These are phyloP conservation scores for Suhomyces kunorum DNA, from an alignment of 1,139 yeast genomes.

Conservation along the genomic window DNA sequence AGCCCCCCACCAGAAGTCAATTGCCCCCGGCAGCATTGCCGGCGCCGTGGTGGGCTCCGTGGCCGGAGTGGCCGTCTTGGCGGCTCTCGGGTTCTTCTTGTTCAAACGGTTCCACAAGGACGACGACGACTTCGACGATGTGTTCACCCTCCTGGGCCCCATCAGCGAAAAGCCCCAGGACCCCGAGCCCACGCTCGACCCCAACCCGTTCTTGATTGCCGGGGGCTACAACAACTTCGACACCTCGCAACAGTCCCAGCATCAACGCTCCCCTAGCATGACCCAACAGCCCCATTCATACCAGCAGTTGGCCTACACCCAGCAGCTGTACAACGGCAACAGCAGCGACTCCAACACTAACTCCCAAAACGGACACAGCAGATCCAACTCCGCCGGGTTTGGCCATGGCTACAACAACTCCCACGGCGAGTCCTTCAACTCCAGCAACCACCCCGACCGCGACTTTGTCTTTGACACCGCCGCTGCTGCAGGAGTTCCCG, in stretches of 20 bases:
- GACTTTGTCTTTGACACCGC: slow-evolving; percentile 17
- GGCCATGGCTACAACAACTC: slow-evolving; percentile 12
- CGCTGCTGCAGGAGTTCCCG: slow-evolving; percentile 1
- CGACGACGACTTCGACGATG: slow-evolving; percentile 41
- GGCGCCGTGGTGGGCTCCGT: slow-evolving; percentile 70
- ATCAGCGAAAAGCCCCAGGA: slow-evolving; percentile 20
- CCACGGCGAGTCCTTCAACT: slow-evolving; percentile 25
- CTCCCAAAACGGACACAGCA: slow-evolving; percentile 17
- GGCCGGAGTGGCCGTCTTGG: slow-evolving; percentile 42
- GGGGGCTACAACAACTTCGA: slow-evolving; percentile 22
- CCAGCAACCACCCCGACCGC: slow-evolving; percentile 30
- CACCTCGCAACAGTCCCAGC: slow-evolving; percentile 16
- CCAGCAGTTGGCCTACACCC: slow-evolving; percentile 18
- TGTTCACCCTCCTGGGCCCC: slow-evolving; percentile 40
- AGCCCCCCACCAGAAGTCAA: slow-evolving; percentile 20
- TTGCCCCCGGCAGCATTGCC: slow-evolving; percentile 69
- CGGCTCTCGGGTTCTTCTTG: slow-evolving; percentile 40
- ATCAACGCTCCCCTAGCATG: slow-evolving; percentile 7
- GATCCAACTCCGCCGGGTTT: slow-evolving; percentile 17
- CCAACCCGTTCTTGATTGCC: slow-evolving; percentile 29
- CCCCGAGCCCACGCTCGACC: slow-evolving; percentile 14
- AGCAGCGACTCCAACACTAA: slow-evolving; percentile 15
- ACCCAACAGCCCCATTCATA: slow-evolving; percentile 14
- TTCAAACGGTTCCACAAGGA: slow-evolving; percentile 37
- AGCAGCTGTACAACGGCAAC: slow-evolving; percentile 9